These are phyloP conservation scores for Macadamia tetraphylla DNA, from an alignment of 164 flowering plant genomes.

Conservation along the genomic window DNA sequence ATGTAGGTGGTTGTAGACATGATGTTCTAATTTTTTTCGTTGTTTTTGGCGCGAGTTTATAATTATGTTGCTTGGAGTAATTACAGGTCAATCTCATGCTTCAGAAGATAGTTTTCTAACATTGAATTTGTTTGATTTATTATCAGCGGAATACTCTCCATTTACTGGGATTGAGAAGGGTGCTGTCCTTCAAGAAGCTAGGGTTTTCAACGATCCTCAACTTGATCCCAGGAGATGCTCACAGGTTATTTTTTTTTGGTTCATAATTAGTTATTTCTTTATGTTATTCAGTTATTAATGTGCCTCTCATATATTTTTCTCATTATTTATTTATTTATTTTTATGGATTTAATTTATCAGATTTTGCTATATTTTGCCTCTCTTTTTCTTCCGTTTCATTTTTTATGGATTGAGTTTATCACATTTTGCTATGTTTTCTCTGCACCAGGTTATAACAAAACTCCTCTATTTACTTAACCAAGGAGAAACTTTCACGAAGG, in stretches of 20 bases:
- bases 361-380: constrained; percentile 1
- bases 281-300: neutral
- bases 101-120: neutral
- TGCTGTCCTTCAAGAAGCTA: constrained; percentile 95
- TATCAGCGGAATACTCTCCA: constrained; percentile 83
- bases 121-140: neutral
- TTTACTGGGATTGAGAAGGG: constrained; percentile 96
- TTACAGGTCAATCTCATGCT: neutral
- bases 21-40: neutral
- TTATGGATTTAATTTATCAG: neutral
- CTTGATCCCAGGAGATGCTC: constrained; percentile 91
- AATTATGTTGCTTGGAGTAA: neutral
- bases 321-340: neutral
- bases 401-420: neutral
- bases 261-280: neutral
- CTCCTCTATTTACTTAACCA: constrained; percentile 88
- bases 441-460: constrained; percentile 79
- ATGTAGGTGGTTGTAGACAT: neutral
- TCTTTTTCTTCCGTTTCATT: too few species aligned
- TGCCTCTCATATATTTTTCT: neutral
- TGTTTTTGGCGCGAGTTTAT: neutral
- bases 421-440: neutral
- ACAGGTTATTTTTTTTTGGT: constrained; percentile 44
- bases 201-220: constrained; percentile 96
- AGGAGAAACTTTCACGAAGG: constrained; percentile 95